Evolutionary conservation across 352 stramenopile genomes (phyloP), one percentile per base, ranked within the genome.

Genomic region (Phytopythium delawarense): DNA sequence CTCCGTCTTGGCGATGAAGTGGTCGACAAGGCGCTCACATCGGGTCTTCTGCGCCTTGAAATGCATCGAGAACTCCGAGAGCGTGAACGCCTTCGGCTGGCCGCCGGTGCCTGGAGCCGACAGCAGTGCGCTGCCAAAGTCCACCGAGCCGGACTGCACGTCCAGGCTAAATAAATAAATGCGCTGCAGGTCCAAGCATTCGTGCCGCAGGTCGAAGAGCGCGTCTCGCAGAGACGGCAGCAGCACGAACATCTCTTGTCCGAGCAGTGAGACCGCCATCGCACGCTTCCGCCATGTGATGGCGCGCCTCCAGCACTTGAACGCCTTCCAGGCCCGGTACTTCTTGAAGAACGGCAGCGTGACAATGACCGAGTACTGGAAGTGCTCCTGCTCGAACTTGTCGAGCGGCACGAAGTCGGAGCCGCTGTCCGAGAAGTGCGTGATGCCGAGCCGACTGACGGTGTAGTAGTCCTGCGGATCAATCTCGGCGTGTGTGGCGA

Each of bases 281-380:
- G 58, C 59, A 18, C 65, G 84, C 69, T 79, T 88, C 48, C 66
- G 62, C 0, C 73, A 54, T 32, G 78, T 89, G 32, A 98, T 60
- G 34, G 74, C 70, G 59, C 78, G 79, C 39, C 91, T 93, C 94
- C 94, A 98, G 18, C 93, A 70, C 7, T 63, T 78, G 62, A 98
- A 98, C 28, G 70, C 79, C 63, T 98, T 98, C 93, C 93, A 98
- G 21, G 78, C 48, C 7, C 83, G 81, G 75, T 97, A 98, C 20
- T 83, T 81, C 48, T 76, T 80, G 68, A 98, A 98, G 71, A 98
- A 98, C 8, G 80, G 75, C n/a, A 93, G 62, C 79, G 87, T 81
- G 45, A 89, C 61, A 7, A 93, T 72, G 40, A 91, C 72, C 11
- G 81, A 87, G 62, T 96, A 98, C 59, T 98, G 74, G 44, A 88